A percentile compares a stretch with the other conserved stretches of the same genome.
phyloP scores from a whole-genome alignment of 2,329 filamentous ascomycete species.

The Penicillium italicum region DNA sequence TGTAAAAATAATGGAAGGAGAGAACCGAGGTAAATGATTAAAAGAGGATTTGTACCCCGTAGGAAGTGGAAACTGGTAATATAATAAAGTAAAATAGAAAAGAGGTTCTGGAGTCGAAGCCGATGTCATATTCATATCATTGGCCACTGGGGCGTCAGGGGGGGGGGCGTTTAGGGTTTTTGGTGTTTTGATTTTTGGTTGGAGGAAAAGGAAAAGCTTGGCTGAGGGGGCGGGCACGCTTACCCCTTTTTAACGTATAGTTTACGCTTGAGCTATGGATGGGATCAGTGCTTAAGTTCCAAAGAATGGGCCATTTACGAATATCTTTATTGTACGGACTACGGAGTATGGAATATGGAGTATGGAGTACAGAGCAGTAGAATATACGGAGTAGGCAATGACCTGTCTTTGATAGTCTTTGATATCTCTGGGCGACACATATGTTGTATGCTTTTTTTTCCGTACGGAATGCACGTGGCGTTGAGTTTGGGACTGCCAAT shows the following conservation, averaged over 20 bases:
- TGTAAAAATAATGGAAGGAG: not conserved
- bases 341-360: too few species aligned
- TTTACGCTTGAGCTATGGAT: conserved; percentile 3
- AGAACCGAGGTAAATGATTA: not conserved
- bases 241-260: not conserved
- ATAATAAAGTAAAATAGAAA: not conserved
- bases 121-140: conserved; percentile 4
- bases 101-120: not conserved
- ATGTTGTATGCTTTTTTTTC: not conserved
- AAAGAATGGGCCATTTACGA: not conserved
- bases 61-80: not conserved
- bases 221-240: not conserved
- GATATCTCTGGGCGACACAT: not conserved
- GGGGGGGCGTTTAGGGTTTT: not conserved
- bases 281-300: not conserved
- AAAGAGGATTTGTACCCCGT: not conserved
- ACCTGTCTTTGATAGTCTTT: too few species aligned
- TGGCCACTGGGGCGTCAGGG: conserved; percentile 5
- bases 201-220: conserved; percentile 4
- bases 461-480: not conserved
- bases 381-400: too few species aligned
- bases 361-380: too few species aligned
- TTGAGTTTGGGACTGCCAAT: not conserved
- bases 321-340: too few species aligned
- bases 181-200: not conserved